Percentiles rank a stretch among this genome's conserved stretches.
phyloP scores from a whole-genome alignment of 1,284 basidiomycete genomes.

The Marasmius sp. region DNA sequence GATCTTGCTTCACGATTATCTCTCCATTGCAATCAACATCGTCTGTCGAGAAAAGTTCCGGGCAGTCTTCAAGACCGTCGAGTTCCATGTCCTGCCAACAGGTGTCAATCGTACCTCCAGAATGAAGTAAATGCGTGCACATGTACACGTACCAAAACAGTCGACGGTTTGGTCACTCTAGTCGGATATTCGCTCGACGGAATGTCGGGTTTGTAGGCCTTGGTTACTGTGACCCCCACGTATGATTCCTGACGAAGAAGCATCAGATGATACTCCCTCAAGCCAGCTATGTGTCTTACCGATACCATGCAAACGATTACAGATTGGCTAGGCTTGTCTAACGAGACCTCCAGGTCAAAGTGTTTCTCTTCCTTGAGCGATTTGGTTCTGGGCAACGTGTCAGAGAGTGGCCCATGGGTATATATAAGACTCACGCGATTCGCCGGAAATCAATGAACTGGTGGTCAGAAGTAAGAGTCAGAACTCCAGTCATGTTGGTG shows the following conservation, averaged over 20 bases:
- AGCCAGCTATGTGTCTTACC: slow-evolving; percentile 34
- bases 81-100: slow-evolving; percentile 56
- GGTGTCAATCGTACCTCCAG: slow-evolving; percentile 6
- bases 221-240: slow-evolving; percentile 58
- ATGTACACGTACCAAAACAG: slow-evolving; percentile 42
- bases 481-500: slow-evolving; percentile 63
- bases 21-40: slow-evolving; percentile 37
- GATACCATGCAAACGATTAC: slow-evolving; percentile 63
- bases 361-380: slow-evolving; percentile 54
- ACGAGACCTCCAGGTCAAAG: slow-evolving; percentile 54
- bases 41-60: slow-evolving; percentile 63
- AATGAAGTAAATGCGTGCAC: not conserved
- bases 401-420: not conserved
- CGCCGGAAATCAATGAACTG: slow-evolving; percentile 75
- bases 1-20: slow-evolving; percentile 8
- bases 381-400: slow-evolving; percentile 54
- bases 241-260: slow-evolving; percentile 54
- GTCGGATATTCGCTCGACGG: slow-evolving; percentile 59
- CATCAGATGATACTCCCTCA: not conserved
- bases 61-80: slow-evolving; percentile 61
- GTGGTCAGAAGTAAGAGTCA: slow-evolving; percentile 72
- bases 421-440: slow-evolving; percentile 53
- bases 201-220: slow-evolving; percentile 57
- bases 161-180: slow-evolving; percentile 67
- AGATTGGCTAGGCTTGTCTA: slow-evolving; percentile 76